A percentile compares a stretch with the other conserved stretches of the same genome.
Conservation (phyloP, 2,329 filamentous ascomycete species). For the Diaporthe sp. region DNA sequence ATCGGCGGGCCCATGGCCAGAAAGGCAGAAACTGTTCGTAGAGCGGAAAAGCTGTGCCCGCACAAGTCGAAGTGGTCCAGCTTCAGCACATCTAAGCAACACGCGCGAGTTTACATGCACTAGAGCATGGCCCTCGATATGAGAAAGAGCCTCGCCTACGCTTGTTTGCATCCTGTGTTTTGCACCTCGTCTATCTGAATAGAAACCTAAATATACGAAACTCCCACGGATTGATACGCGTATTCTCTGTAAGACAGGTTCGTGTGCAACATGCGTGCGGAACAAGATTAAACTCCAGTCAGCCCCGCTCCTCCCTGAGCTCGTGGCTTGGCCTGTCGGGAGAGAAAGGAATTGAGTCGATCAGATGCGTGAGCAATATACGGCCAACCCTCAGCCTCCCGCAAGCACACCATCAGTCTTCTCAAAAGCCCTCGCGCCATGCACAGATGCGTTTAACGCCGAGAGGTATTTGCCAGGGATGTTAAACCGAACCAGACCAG, state of each 20-base stretch:
- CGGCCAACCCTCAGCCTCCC: background rate
- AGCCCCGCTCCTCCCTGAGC: background rate
- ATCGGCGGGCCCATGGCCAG: background rate
- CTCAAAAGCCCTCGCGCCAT: background rate
- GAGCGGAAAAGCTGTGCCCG: background rate
- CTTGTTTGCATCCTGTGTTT: too few relatives aligned
- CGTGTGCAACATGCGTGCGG: background rate
- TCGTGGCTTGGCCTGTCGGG: background rate
- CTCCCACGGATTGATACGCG: background rate
- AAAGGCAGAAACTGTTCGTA: too few relatives aligned
- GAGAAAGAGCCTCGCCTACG: background rate
- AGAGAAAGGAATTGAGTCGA: background rate
- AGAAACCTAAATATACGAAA: background rate
- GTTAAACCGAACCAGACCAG: constrained; percentile 21
- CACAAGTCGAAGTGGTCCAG: background rate
- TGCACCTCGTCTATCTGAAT: background rate
- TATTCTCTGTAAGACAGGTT: background rate
- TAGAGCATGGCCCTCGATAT: background rate
- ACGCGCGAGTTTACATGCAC: background rate
- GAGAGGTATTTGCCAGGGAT: background rate
- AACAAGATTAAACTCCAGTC: background rate
- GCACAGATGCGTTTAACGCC: background rate
- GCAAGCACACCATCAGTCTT: background rate
- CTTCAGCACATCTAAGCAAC: background rate
- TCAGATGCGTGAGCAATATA: background rate